Percentiles rank a stretch among this genome's conserved stretches.
phyloP scores from a whole-genome alignment of 148 eudicot species.

The Persicaria tinctoria region DNA sequence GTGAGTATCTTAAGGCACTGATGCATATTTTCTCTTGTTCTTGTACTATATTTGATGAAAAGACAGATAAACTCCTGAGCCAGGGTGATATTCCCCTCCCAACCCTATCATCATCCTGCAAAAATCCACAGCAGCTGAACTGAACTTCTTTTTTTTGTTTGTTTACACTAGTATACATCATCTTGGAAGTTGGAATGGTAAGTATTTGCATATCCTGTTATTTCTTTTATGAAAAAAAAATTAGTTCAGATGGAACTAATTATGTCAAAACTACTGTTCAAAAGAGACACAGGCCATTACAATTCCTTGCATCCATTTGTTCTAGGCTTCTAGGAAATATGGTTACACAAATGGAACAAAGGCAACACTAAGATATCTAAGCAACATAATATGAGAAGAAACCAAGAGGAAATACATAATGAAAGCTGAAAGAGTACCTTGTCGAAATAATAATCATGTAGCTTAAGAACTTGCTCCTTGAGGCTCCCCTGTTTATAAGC shows the following conservation, averaged over 20 bases:
- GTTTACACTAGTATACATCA: neutral
- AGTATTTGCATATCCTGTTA: neutral
- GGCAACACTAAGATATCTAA: neutral
- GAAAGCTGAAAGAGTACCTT: slow-evolving; percentile 37
- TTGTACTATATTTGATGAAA: slow-evolving; percentile 48
- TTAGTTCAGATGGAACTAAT: too few species aligned
- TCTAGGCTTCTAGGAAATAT: neutral
- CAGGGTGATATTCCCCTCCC: neutral
- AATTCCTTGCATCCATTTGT: neutral
- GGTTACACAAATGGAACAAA: neutral
- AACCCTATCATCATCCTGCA: neutral
- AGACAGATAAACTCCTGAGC: slow-evolving; percentile 36
- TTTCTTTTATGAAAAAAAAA: too few species aligned
- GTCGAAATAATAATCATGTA: slow-evolving; percentile 77
- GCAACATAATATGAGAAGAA: neutral
- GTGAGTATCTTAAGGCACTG: slow-evolving; percentile 41
- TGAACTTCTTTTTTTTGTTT: too few species aligned
- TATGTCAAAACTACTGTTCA: too few species aligned
- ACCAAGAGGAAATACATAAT: neutral
- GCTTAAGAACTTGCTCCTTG: slow-evolving; percentile 75
- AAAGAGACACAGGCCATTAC: neutral
- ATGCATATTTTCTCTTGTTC: slow-evolving; percentile 43
- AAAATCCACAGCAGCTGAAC: neutral
- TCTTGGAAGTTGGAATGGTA: neutral
- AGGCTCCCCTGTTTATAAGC: slow-evolving; percentile 63